These are phyloP conservation scores for Barbatosphaeria neglecta DNA, from an alignment of 495 filamentous ascomycete genomes.

Conservation along the genomic window DNA sequence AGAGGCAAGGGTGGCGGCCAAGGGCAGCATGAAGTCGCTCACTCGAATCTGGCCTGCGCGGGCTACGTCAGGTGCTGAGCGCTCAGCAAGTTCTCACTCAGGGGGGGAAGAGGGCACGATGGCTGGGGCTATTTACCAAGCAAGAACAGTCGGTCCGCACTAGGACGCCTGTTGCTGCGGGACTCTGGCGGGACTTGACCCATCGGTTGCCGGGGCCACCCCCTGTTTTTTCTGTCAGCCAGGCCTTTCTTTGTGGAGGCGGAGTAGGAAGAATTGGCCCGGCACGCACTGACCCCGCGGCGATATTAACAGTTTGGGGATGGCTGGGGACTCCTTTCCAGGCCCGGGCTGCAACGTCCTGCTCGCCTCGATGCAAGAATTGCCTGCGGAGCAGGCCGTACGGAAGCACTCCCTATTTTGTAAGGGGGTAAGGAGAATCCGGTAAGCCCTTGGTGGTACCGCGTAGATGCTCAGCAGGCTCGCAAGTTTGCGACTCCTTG, in stretches of 20 bases:
- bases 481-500: no score
- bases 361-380: background rate
- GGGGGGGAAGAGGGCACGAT: no score
- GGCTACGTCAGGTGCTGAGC: no score
- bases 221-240: background rate
- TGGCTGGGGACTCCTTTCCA: background rate
- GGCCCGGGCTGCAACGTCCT: background rate
- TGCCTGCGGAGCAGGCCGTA: background rate
- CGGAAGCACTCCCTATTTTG: background rate
- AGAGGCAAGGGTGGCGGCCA: no score
- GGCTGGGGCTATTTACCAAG: no score
- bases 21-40: no score
- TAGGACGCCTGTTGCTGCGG: no score
- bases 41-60: no score
- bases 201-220: background rate
- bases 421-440: slow-evolving; percentile 1
- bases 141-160: no score
- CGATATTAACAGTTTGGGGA: background rate
- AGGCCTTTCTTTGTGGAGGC: background rate
- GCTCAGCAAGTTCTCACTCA: no score
- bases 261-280: background rate
- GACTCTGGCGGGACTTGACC: no score
- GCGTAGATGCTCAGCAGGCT: no score
- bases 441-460: background rate
- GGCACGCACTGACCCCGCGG: background rate